Evolutionary conservation across 768 basidiomycete species (phyloP).

Genomic region (Pluteus cervinus): DNA sequence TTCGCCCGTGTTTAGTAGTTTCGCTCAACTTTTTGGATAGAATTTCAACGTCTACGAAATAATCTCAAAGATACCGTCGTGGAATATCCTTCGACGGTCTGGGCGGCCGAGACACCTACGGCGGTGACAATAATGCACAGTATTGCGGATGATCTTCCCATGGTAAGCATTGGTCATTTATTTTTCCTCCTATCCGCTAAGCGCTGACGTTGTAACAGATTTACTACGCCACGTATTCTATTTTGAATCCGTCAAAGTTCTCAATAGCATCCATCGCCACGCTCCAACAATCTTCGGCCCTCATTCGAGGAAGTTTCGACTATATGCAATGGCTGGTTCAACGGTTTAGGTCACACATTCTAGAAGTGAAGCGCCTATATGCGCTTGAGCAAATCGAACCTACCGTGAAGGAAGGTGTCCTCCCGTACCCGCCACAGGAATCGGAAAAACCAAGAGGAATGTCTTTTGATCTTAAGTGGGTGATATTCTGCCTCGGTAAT

Average conservation of each 20-base stretch:
- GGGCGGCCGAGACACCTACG: constrained; percentile 6
- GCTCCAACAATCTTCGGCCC: constrained; percentile 29
- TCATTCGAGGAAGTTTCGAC: constrained; percentile 20
- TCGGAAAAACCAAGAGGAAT: constrained; percentile 16
- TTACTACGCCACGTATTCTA: constrained; percentile 27
- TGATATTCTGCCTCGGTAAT: too few relatives aligned
- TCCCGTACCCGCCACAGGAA: constrained; percentile 16
- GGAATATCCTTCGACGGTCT: constrained; percentile 15
- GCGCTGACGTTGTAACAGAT: constrained; percentile 15
- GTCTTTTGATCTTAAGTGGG: constrained; percentile 22
- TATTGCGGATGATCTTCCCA: constrained; percentile 22
- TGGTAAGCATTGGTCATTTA: constrained; percentile 14
- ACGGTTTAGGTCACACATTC: constrained; percentile 17
- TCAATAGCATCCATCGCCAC: constrained; percentile 34
- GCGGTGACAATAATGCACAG: constrained; percentile 11
- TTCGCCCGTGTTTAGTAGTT: neutral
- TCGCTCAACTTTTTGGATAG: constrained; percentile 10
- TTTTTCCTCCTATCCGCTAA: neutral
- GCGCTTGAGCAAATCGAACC: constrained; percentile 14
- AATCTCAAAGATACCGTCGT: constrained; percentile 16
- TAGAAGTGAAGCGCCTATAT: constrained; percentile 27
- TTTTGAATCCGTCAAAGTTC: constrained; percentile 25
- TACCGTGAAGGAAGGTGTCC: constrained; percentile 18
- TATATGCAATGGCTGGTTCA: constrained; percentile 12
- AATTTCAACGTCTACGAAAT: constrained; percentile 20